Evolutionary conservation across 1,139 yeast genomes (phyloP).

Genomic region (Diutina scorzettiae): DNA sequence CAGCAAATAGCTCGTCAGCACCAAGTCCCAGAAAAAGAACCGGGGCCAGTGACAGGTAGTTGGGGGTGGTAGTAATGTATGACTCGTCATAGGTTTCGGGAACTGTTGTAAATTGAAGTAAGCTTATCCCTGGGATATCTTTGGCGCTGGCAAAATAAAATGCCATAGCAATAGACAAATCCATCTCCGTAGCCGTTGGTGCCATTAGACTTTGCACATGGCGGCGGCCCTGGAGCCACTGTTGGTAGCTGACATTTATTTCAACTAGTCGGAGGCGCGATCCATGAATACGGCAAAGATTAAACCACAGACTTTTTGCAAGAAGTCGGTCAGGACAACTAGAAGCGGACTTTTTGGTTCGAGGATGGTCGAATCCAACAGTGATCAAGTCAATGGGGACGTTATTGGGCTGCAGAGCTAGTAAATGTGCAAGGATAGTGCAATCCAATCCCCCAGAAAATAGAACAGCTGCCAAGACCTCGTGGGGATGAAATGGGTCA

Average conservation of each 20-base stretch:
- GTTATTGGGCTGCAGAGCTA: conserved; percentile 15
- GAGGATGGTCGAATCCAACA: conserved; percentile 88
- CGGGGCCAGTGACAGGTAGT: conserved; percentile 41
- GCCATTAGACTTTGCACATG: conserved; percentile 56
- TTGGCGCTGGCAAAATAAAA: conserved; percentile 82
- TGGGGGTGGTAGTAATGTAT: not conserved
- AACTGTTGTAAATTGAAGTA: not conserved
- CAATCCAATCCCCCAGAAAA: conserved; percentile 96
- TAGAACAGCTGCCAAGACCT: conserved; percentile 41
- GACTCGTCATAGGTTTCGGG: not conserved
- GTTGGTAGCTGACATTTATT: conserved; percentile 58
- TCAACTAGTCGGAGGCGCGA: conserved; percentile 42
- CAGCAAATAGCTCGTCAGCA: conserved; percentile 92
- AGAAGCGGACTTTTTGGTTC: conserved; percentile 47
- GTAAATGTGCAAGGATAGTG: conserved; percentile 50
- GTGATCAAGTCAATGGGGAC: conserved; percentile 56
- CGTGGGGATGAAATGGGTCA: conserved; percentile 33
- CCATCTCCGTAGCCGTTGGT: conserved; percentile 91
- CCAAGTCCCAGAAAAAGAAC: conserved; percentile 91
- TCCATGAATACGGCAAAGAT: conserved; percentile 18
- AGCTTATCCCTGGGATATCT: too few species aligned
- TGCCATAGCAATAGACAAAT: conserved; percentile 85
- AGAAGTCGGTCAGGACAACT: conserved; percentile 77
- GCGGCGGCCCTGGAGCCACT: conserved; percentile 40
- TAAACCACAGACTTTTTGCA: conserved; percentile 51